Evolutionary conservation across 2,329 filamentous ascomycete species (phyloP).

Genomic region (Endoconidiophora laricicola): DNA sequence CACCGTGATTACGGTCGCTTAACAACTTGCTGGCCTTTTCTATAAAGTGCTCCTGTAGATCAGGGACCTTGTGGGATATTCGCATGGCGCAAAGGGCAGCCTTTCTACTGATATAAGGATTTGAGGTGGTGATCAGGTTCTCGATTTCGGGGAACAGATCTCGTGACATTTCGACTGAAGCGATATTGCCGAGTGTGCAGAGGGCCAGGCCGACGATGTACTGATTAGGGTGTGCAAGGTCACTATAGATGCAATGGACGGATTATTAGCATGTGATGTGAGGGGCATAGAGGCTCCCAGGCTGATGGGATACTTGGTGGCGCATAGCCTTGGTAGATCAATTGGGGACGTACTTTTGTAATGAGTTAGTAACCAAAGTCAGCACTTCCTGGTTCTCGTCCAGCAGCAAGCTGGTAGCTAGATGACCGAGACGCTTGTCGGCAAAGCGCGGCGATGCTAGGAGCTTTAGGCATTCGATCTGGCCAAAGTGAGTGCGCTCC

Average conservation of each 20-base stretch:
- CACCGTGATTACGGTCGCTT: slow-evolving; percentile 88
- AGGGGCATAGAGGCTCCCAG: background rate
- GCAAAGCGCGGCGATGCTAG: slow-evolving; percentile 93
- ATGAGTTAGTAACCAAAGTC: slow-evolving; percentile 89
- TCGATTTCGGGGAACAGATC: slow-evolving; percentile 96
- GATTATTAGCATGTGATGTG: slow-evolving; percentile 13
- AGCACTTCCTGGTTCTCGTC: slow-evolving; percentile 98
- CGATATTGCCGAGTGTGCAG: slow-evolving; percentile 93
- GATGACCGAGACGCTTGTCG: slow-evolving; percentile 88
- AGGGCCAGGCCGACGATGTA: slow-evolving; percentile 94
- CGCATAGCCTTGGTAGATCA: background rate
- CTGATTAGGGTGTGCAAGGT: slow-evolving; percentile 92
- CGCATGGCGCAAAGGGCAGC: slow-evolving; percentile 97
- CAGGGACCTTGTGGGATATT: slow-evolving; percentile 94
- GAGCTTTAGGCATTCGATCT: slow-evolving; percentile 97
- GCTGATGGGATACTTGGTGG: background rate
- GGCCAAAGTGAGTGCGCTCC: slow-evolving; percentile 93
- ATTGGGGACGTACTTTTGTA: slow-evolving; percentile 67
- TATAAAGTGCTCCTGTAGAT: slow-evolving; percentile 90
- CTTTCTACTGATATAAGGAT: slow-evolving; percentile 96
- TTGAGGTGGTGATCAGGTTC: slow-evolving; percentile 74
- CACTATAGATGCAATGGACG: slow-evolving; percentile 45
- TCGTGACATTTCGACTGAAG: slow-evolving; percentile 94
- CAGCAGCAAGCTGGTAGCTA: slow-evolving; percentile 87
- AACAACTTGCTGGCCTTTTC: slow-evolving; percentile 83